Evolutionary conservation across 768 basidiomycete genomes (phyloP), one percentile per base, ranked within the genome.

Genomic region (Suillus clintonianus): DNA sequence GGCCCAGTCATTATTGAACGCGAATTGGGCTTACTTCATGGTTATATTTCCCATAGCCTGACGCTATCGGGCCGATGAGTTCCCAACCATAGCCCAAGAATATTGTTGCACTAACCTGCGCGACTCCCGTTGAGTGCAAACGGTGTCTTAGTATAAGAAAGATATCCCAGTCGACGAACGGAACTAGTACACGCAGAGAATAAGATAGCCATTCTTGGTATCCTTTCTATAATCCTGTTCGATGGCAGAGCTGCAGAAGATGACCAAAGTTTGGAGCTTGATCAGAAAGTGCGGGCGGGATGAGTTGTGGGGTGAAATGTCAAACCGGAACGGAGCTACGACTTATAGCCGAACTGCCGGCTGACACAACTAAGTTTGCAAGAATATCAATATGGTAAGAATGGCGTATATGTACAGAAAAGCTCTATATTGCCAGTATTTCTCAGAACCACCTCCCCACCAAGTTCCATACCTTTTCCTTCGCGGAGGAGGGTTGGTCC

Each of bases 11-110:
- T 9, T 22, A 60, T 37, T 42, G 39, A 59, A 15, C 43, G 32
- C 43, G 32, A 42, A n/a, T n/a, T 34, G 45, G 17, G 57, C 76
- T 53, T 43, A 69, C 74, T 9, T 60, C 50, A 24, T 72, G 48
- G 17, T 65, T 67, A 61, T 74, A 77, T 11, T 66, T 62, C 22
- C 57, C 62, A 43, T 68, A 62, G 45, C 45, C 64, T 41, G 72
- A 65, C n/a, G 68, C 71, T 73, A 41, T 42, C 41, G 42, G 34
- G 48, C n/a, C 22, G n/a, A 36, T 54, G n/a, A 55, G 54, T 55
- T 37, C n/a, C 54, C 19, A 51, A 30, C 17, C 6, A 32, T n/a
- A n/a, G 11, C 11, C 19, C 19, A 13, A 13, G 32, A 4, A n/a
- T 7, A 34, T 7, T 53, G 5, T 34, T n/a, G 3, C 32, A n/a